These are phyloP conservation scores for Neurospora sp. DNA, from an alignment of 495 filamentous ascomycete species.

Conservation along the genomic window DNA sequence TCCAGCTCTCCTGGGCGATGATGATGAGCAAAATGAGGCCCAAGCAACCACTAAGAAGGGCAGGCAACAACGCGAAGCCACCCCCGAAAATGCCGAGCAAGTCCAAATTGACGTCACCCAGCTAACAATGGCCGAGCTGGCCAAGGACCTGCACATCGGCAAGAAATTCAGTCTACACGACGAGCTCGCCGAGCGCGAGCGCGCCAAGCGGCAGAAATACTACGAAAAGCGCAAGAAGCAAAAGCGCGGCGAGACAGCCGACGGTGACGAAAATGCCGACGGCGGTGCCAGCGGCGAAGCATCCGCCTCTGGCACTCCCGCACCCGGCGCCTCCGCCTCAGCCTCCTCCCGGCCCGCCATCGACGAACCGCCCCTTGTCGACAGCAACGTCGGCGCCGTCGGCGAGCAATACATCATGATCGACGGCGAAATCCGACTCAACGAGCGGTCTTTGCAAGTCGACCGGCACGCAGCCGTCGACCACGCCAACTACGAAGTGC, in stretches of 20 bases:
- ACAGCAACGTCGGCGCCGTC: constrained; percentile 7
- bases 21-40: constrained; percentile 13
- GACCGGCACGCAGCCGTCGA: constrained; percentile 61
- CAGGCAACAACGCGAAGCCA: constrained; percentile 35
- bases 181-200: constrained; percentile 40
- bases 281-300: constrained; percentile 1
- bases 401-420: constrained; percentile 46
- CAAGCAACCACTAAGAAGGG: constrained; percentile 14
- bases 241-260: constrained; percentile 7
- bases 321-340: not conserved
- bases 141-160: constrained; percentile 65
- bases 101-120: constrained; percentile 57
- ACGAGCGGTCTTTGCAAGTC: constrained; percentile 65
- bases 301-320: constrained; percentile 1
- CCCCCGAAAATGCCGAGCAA: constrained; percentile 68
- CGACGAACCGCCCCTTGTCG: not conserved
- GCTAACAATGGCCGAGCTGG: constrained; percentile 76
- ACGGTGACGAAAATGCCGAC: not conserved
- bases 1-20: not conserved
- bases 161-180: constrained; percentile 65
- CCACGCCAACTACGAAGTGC: constrained; percentile 48
- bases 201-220: constrained; percentile 31
- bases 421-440: constrained; percentile 75
- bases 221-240: constrained; percentile 23
- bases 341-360: not conserved